Evolutionary conservation across 805 yeast species (phyloP).

Genomic region (Peterozyma toletana): DNA sequence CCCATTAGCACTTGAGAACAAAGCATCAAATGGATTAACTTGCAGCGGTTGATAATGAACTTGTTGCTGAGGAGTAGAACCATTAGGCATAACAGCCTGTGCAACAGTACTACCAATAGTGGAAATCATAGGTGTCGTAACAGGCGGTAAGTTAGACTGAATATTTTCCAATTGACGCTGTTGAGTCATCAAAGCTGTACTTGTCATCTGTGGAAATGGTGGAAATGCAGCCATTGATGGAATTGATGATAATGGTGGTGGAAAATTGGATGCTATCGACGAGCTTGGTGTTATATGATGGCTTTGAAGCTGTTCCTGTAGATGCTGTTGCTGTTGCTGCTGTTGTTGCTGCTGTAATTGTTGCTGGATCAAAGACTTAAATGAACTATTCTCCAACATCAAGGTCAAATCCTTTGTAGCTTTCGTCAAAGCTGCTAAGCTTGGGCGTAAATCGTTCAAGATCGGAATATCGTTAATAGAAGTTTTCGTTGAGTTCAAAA

Average conservation of each 20-base stretch:
- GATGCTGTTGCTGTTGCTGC: not conserved
- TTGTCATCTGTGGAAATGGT: constrained; percentile 8
- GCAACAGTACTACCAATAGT: constrained; percentile 27
- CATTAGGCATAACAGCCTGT: constrained; percentile 4
- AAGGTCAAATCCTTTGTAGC: constrained; percentile 90
- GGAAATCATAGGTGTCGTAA: constrained; percentile 27
- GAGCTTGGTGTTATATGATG: constrained; percentile 1
- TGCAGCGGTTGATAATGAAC: not conserved
- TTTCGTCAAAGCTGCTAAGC: constrained; percentile 74
- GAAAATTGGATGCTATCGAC: constrained; percentile 2
- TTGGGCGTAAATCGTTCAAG: constrained; percentile 71
- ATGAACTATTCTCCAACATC: constrained; percentile 64
- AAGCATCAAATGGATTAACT: constrained; percentile 7
- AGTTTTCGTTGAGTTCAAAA: constrained; percentile 74
- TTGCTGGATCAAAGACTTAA: constrained; percentile 15
- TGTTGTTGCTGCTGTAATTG: constrained; percentile 15
- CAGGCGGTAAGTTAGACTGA: constrained; percentile 14
- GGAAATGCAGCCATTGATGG: constrained; percentile 26
- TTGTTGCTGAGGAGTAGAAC: not conserved
- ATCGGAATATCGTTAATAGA: constrained; percentile 79
- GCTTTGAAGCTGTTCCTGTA: not conserved
- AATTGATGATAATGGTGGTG: constrained; percentile 25
- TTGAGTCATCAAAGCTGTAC: constrained; percentile 7
- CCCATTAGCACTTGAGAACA: not conserved
- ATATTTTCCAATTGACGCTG: constrained; percentile 18